Percentiles rank a stretch among this genome's conserved stretches.
These are phyloP conservation scores for Penicillium psychrofluorescens DNA, from an alignment of 495 filamentous ascomycete genomes.

Conservation along the genomic window DNA sequence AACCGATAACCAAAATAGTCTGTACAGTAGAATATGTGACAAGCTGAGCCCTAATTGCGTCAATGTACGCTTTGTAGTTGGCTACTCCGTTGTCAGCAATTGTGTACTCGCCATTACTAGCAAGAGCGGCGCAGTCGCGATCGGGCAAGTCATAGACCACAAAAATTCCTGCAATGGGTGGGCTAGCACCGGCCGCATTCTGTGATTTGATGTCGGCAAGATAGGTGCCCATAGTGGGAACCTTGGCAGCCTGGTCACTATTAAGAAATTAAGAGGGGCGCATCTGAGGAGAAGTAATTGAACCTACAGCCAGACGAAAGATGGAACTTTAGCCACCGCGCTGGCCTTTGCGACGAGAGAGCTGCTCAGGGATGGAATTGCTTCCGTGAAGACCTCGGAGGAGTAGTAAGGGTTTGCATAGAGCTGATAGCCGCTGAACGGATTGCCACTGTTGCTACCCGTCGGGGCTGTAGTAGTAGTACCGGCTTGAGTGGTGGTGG, in stretches of 20 bases:
- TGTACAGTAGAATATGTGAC: constrained; percentile 23
- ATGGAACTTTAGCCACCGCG: constrained; percentile 56
- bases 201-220: constrained; percentile 47
- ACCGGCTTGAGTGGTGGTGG: neutral
- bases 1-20: constrained; percentile 46
- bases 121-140: constrained; percentile 69
- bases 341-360: constrained; percentile 30
- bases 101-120: constrained; percentile 68
- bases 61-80: constrained; percentile 68
- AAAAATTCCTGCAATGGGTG: constrained; percentile 43
- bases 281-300: neutral
- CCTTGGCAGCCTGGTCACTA: constrained; percentile 53
- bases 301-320: constrained; percentile 64
- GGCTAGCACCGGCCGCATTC: constrained; percentile 45
- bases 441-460: constrained; percentile 26
- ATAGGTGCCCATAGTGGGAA: constrained; percentile 49
- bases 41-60: constrained; percentile 36
- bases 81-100: constrained; percentile 50
- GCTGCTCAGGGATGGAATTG: constrained; percentile 42
- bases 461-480: neutral
- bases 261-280: neutral
- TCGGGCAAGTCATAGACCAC: constrained; percentile 75
- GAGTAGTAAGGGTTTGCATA: constrained; percentile 54
- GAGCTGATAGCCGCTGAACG: constrained; percentile 44
- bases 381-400: constrained; percentile 43